Evolutionary conservation across 179 eudicot genomes (phyloP), one percentile per base, ranked within the genome.

Genomic region (Amaranthus tricolor): DNA sequence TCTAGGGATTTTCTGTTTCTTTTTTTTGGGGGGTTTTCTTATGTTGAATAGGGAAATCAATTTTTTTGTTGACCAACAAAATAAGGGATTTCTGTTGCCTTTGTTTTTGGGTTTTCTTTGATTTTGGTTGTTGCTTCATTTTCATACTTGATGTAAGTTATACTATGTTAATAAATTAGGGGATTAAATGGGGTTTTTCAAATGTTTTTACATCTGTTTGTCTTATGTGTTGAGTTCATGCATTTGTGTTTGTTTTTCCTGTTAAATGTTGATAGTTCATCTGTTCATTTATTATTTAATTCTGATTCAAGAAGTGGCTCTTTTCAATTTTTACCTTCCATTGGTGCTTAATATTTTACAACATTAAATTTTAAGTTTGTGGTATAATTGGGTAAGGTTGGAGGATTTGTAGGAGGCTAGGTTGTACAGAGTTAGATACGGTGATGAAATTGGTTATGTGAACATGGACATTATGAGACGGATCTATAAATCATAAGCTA

Each of bases 1-100:
- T 71, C 55, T 66, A 6, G 49, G 65, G 62, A 67, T 70, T 14
- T 74, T 19, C 40, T 31, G 40, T 31, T 4, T 19, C 9, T 47
- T 20, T 5, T 58, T 57, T 13, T 59, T 43, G 3, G 12, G 20
- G 31, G 51, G 8, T 31, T 59, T 44, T 51, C 47, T 14, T 16
- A 21, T 17, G 55, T 62, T 69, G 68, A 69, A 6, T 62, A 13
- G 54, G 70, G 50, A 50, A 31, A 31, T 62, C 40, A 7, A 31
- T 16, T 51, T 43, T 51, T 59, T 62, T 49, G 62, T 15, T 60
- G 59, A 68, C 71, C 51, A 53, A 53, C 62, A 59, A 66, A 60
- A 19, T 14, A 5, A 55, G 62, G 14, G 43, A 49, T 11, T 67
- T 8, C 40, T 31, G 3, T 51, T 21, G 9, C 13, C 19, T 69